Conservation (phyloP, 176 grass and related monocot species). For the Alopecurus myosuroides region DNA sequence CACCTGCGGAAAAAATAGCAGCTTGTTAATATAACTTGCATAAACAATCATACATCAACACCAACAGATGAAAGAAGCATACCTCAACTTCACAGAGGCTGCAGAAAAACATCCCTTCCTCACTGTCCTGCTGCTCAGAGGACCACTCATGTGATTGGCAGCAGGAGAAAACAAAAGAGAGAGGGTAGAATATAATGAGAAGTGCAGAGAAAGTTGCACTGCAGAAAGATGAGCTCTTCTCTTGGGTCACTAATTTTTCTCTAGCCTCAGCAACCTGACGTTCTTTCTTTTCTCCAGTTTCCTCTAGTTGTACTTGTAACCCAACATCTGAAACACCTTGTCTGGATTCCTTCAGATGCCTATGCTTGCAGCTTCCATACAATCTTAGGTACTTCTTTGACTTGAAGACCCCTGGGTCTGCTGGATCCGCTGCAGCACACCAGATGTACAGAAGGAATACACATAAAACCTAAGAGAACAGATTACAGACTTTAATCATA, state of each 20-base stretch:
- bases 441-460: conserved; percentile 93
- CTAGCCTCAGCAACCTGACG: conserved; percentile 3
- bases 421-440: conserved; percentile 88
- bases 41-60: conserved; percentile 13
- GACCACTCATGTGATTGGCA: conserved; percentile 62
- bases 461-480: conserved; percentile 63
- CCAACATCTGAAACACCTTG: conserved; percentile 34
- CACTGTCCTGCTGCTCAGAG: conserved; percentile 75
- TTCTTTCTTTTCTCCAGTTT: conserved; percentile 35
- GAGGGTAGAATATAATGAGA: conserved; percentile 58
- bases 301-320: conserved; percentile 27
- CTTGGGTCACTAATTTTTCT: conserved; percentile 40
- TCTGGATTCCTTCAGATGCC: conserved; percentile 16
- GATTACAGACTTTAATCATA: neutral
- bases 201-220: conserved; percentile 39
- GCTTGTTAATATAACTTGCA: neutral
- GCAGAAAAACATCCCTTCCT: conserved; percentile 98
- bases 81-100: conserved; percentile 97
- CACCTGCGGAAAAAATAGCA: conserved; percentile 46
- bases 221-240: conserved; percentile 42
- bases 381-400: conserved; percentile 89
- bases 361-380: conserved; percentile 45
- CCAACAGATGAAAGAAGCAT: conserved; percentile 13
- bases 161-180: conserved; percentile 61
- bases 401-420: conserved; percentile 86